These are phyloP conservation scores for Mycena galericulata DNA, from an alignment of 768 basidiomycete genomes.

Conservation along the genomic window DNA sequence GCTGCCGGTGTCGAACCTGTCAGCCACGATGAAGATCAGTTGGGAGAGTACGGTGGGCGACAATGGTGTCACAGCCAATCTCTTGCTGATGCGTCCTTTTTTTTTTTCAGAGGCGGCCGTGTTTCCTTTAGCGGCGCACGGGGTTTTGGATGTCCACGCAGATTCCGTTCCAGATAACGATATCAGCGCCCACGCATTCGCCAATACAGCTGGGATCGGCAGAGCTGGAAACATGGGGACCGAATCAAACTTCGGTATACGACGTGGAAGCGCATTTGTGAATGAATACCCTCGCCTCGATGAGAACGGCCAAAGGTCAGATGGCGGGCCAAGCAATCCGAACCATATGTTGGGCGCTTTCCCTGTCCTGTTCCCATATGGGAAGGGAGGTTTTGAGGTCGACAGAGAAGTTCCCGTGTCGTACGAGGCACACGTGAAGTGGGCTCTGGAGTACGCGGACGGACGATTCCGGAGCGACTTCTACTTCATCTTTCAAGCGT, in stretches of 20 bases:
- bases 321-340: conserved; percentile 40
- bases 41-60: neutral
- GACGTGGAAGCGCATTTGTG: conserved; percentile 38
- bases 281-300: conserved; percentile 43
- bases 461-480: conserved; percentile 42
- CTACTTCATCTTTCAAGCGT: conserved; percentile 44
- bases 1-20: too few relatives aligned
- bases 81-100: too few relatives aligned
- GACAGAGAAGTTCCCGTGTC: conserved; percentile 28
- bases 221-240: too few relatives aligned
- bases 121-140: conserved; percentile 5
- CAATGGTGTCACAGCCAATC: neutral
- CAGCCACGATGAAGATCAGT: too few relatives aligned
- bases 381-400: conserved; percentile 47
- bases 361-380: too few relatives aligned
- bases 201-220: neutral
- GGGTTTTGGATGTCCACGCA: conserved; percentile 4
- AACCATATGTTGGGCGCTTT: conserved; percentile 49
- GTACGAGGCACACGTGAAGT: conserved; percentile 44
- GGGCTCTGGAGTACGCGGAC: conserved; percentile 47
- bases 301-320: conserved; percentile 17
- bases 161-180: conserved; percentile 7
- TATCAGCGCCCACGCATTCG: conserved; percentile 16
- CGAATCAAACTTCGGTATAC: conserved; percentile 16
- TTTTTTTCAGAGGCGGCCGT: too few relatives aligned